Evolutionary conservation across 2,329 filamentous ascomycete genomes (phyloP), one percentile per base, ranked within the genome.

Genomic region (Aureobasidium lini): DNA sequence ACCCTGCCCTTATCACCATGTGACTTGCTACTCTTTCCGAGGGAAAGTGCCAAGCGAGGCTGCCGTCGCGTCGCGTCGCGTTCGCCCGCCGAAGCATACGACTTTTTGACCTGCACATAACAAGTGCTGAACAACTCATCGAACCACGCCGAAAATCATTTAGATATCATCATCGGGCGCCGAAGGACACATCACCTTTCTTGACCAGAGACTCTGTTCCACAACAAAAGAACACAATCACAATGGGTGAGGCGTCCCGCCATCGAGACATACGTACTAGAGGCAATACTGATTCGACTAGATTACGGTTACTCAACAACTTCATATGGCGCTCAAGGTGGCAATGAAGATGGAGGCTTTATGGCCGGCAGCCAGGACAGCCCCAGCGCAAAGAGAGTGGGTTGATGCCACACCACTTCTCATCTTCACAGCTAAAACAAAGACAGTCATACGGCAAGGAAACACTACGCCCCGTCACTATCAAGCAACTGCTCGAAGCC

Each of bases 401-500:
- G 57, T 32, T 10, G 23, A 23, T 31, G 11, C 6, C 9, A 34
- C 7, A 40, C 7, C 0, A 39, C 18, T 2, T 18, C 0, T 16
- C 18, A n/a, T 9, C 7, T 28, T 18, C 47, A 16, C 39, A 39
- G 11, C 42, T 43, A 18, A 23, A 23, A 60, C 48, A 13, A 18
- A 42, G 3, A 36, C 61, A 84, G 80, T 76, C 78, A 62, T 88
- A 88, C 71, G 81, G 82, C 66, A 89, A 95, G 74, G 90, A 96
- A 68, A 92, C 90, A 18, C 82, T 99, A 56, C 88, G 94, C 46
- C 92, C 94, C 1, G 89, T 96, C 48, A 99, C 94, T 10, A 90
- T 97, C 76, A 96, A 96, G 75, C 94, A 99, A 76, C 83, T 96
- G 60, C 79, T 92, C 69, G 90, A 95, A 64, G 89, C 90, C 64